A percentile compares a stretch with the other conserved stretches of the same genome.
Evolutionary conservation across 2,329 filamentous ascomycete genomes (phyloP).

Genomic region (Elsinoe necatrix): DNA sequence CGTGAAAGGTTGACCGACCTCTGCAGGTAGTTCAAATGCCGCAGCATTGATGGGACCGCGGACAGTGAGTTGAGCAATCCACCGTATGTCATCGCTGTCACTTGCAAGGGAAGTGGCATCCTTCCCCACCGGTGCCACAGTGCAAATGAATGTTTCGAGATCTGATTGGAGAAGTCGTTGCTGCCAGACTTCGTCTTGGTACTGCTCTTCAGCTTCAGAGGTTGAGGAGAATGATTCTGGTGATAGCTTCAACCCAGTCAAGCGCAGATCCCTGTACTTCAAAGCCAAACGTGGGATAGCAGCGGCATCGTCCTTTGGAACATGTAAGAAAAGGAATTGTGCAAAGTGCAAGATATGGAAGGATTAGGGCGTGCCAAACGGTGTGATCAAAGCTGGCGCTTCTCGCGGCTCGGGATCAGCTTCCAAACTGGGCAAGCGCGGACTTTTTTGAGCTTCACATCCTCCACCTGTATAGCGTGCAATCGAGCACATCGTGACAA

Average conservation of each 20-base stretch:
- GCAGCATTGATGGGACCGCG: not conserved
- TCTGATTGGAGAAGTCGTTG: not conserved
- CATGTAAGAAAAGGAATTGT: not conserved
- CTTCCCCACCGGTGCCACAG: not conserved
- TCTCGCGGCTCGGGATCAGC: not conserved
- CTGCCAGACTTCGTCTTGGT: not conserved
- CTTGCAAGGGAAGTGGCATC: not conserved
- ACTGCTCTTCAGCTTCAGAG: not conserved
- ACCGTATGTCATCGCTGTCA: not conserved
- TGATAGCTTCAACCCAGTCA: not conserved
- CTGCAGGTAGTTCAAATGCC: not conserved
- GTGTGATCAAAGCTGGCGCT: not conserved
- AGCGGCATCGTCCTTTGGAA: not conserved
- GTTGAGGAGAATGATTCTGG: not conserved
- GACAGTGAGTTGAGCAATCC: not conserved
- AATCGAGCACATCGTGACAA: slow-evolving; percentile 9
- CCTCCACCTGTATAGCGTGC: not conserved
- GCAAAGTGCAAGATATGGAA: not conserved
- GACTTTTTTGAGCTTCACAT: slow-evolving; percentile 3
- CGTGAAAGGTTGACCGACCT: not conserved
- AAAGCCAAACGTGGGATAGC: not conserved
- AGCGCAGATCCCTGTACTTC: not conserved
- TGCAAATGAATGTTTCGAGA: not conserved
- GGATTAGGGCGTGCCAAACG: not conserved
- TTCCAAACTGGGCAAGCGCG: not conserved